A percentile compares a stretch with the other conserved stretches of the same genome.
phyloP scores from a whole-genome alignment of 805 yeast species.

The Candida montana region DNA sequence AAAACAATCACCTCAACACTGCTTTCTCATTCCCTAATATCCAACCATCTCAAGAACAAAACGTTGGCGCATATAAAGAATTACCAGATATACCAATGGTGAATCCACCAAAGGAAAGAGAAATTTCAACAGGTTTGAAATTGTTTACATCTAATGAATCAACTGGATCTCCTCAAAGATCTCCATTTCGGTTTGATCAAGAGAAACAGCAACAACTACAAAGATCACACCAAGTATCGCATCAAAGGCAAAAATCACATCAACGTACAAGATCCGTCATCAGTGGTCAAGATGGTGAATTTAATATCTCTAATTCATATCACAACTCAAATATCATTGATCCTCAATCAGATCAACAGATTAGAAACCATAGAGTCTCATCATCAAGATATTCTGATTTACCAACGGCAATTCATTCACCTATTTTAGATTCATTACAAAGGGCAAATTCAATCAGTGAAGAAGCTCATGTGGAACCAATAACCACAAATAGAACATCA shows the following conservation, averaged over 20 bases:
- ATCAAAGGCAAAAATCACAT: neutral
- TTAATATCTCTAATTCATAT: neutral
- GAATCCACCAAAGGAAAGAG: constrained; percentile 1
- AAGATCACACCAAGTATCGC: neutral
- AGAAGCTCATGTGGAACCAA: too few species aligned
- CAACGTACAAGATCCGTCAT: neutral
- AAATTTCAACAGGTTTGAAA: constrained; percentile 5
- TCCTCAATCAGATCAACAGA: neutral
- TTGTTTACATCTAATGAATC: constrained; percentile 6
- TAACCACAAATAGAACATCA: neutral
- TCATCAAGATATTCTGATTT: neutral
- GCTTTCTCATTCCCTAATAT: constrained; percentile 22
- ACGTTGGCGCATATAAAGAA: neutral
- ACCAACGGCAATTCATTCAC: neutral
- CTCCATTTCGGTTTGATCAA: neutral
- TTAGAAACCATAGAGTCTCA: neutral
- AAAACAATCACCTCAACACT: constrained; percentile 21
- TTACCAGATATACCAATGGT: neutral
- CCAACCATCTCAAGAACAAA: constrained; percentile 3
- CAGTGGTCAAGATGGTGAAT: neutral
- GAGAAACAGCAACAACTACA: neutral
- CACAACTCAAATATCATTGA: neutral
- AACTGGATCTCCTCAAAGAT: constrained; percentile 1
- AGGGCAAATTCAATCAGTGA: too few species aligned
- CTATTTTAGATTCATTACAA: too few species aligned